Evolutionary conservation across 2,329 filamentous ascomycete genomes (phyloP), one percentile per base, ranked within the genome.

Genomic region (Davidsoniella neocaledoniae): DNA sequence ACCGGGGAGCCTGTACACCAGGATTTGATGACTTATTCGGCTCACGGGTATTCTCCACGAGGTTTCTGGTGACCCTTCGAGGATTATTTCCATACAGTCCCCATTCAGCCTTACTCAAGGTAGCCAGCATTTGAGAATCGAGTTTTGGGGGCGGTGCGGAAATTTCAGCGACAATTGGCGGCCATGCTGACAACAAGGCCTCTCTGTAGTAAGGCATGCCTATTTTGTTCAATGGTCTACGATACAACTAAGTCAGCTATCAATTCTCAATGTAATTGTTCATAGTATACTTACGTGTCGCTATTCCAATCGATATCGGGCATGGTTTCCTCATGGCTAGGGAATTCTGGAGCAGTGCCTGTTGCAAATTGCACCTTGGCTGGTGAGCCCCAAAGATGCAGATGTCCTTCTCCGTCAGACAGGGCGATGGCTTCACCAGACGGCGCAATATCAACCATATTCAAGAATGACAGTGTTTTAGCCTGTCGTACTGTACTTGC

Each of bases 131-230:
- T 26, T 79, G 73, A 2, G 74, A 68, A 55, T 95, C 88, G 48
- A 88, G 72, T 54, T 81, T 85, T 10, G 73, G 66, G 0, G 88
- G 84, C 14, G 87, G 85, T 12, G 84, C 86, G 36, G 90, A 90
- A 38, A 94, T 75, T 61, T 95, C 87, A 52, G 83, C 90, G 1
- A 91, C 65, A 58, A 88, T 71, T 59, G 90, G 84, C 53, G 91
- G 87, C 86, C 90, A 95, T 37, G 85, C 81, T 2, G 91, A 98
- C 37, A 94, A 72, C 9, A 98, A 72, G 12, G 76, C 72, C 54
- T 96, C 90, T 54, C 88, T 78, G 63, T 98, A 98, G 62, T 88
- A 93, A 1, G 91, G 90, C 74, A 98, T 82, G 9, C 91, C 93
- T 47, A 96, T 71, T 33, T 79, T 76, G 63, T 81, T 96, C 40